Evolutionary conservation across 257 asterid genomes (phyloP), one percentile per base, ranked within the genome.

Genomic region (Verbena officinalis): DNA sequence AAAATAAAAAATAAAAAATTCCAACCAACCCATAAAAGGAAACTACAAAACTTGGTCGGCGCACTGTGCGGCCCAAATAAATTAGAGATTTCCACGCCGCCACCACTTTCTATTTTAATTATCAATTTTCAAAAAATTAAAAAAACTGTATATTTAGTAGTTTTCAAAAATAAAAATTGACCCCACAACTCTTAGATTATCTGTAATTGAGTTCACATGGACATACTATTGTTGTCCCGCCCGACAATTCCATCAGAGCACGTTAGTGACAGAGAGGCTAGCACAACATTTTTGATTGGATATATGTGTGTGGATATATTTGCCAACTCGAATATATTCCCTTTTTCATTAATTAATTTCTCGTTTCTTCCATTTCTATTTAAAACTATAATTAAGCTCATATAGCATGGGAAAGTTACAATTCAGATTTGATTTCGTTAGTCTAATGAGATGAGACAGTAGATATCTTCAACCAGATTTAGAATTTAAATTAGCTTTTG

Each of bases 191-290:
- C n/a, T n/a, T n/a, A 36, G 7, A 3, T 30, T 30, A 7, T 30
- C 7, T 30, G 3, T 30, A 30, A 56, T 40, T 9, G 16, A 27
- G 38, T 33, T 72, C 72, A 80, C 76, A 62, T 70, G 76, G 79
- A 56, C 67, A 50, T 62, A 51, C 63, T 23, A 39, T 43, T 22
- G 51, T 51, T 15, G 67, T 39, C 50, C 23, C 64, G 65, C 73
- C 52, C 57, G 81, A 75, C 77, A 71, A 9, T 74, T 77, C 71
- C 74, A 74, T 46, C 9, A 50, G 14, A 30, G 67, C 86, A 81
- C 59, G 83, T 72, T 68, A 58, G 9, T 56, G 75, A 73, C 86
- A 81, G 81, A 81, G 75, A 9, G 60, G 81, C 19, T 21, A n/a
- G 51, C 56, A 46, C 68, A 58, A 6, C 68, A 40, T 5, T 44